Evolutionary conservation across 768 basidiomycete genomes (phyloP), one percentile per base, ranked within the genome.

Genomic region (Pulveroboletus sp.): DNA sequence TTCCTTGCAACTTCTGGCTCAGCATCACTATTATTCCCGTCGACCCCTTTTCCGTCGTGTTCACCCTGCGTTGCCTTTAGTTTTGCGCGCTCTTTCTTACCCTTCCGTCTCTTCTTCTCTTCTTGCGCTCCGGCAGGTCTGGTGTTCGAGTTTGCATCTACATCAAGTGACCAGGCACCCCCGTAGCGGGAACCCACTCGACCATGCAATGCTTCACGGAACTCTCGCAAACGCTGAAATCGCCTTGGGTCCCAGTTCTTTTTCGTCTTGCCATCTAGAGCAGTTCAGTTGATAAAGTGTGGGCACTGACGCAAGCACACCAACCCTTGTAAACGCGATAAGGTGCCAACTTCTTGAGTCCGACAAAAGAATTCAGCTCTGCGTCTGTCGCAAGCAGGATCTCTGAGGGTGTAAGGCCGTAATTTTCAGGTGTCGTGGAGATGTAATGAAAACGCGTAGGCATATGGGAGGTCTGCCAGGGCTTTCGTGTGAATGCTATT

Each of bases 361-460:
- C 81, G 70, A 95, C 79, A 68, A 92, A 92, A 50, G 89, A 77
- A 70, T 98, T 99, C 43, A 99, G 78, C 64, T 99, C 96, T 48
- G 82, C 76, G 69, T 99, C 95, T 4, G 85, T 90, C 6, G 95
- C 93, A 61, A 91, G 77, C 24, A 99, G 76, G 55, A 98, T 90
- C 60, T 99, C 94, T 5, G 77, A 81, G 1, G 95, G 82, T 1
- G 83, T 79, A 37, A 99, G 80, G 2, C 79, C 82, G 68, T 77
- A 94, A 30, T 65, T 67, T 52, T 85, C 76, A 0, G 81, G 61
- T 38, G 81, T 68, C 31, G 87, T 80, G 38, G 83, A 75, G n/a
- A 81, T 74, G 64, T 99, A 99, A 67, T 88, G 85, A 80, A 99
- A 99, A 10, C 92, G 86, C 0, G 93, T 98, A 2, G 93, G 86